Evolutionary conservation across 1,284 basidiomycete genomes (phyloP), one percentile per base, ranked within the genome.

Genomic region (Leccinum subfulvum): DNA sequence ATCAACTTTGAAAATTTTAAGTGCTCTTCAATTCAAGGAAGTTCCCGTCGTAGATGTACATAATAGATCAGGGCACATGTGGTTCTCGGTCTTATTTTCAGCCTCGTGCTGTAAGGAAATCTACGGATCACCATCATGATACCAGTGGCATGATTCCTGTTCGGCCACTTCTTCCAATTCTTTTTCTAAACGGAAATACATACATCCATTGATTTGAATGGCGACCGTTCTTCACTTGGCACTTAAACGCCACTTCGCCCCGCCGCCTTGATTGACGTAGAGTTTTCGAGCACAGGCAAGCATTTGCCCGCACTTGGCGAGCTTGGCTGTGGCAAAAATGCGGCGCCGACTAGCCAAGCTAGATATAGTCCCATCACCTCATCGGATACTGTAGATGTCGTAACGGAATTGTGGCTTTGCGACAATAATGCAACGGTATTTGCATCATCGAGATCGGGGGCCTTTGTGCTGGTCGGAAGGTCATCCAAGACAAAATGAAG

Each of bases 401-500:
- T 83, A 13, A 18, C 23, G 1, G 52, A 3, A 54, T 77, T 67
- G 21, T 82, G 81, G n/a, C 79, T 78, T 35, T 74, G 73, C 30
- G 94, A 78, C 56, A 98, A 76, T 4, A 71, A 47, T 4, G 82
- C 80, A 55, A 80, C 78, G 11, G 95, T 96, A 74, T 97, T 97
- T 16, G 81, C 75, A 74, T 98, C 95, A 74, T 97, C 93, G 53
- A 99, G 80, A 71, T 94, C 92, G 3, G 97, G 93, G 2, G 94
- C 89, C 79, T 97, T 98, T 57, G 97, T 99, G 73, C 91, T 94
- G 23, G 96, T 97, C 3, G 97, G 97, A 49, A 99, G 81, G 76
- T 99, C 97, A 75, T 98, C 97, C 21, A 99, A 81, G 21, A 98
- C 97, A 71, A 98, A 98, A 78, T 99, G 96, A 26, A 99, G 83